These are phyloP conservation scores for Penicillium nucicola DNA, from an alignment of 495 filamentous ascomycete genomes.

Conservation along the genomic window DNA sequence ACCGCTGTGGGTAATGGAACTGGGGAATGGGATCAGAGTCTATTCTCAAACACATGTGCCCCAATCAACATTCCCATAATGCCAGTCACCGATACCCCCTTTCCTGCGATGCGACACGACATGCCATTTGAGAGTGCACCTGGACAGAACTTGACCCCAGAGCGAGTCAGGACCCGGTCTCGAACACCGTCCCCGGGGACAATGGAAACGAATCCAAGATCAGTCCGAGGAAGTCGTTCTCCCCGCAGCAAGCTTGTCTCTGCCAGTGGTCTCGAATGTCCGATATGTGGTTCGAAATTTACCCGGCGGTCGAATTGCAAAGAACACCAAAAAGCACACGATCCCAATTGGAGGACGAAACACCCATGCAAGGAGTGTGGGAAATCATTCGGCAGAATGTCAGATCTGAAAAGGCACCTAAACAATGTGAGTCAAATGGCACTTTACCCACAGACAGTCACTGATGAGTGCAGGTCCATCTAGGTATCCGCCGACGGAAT, in stretches of 20 bases:
- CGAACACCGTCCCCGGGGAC: neutral
- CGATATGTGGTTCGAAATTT: slow-evolving; percentile 75
- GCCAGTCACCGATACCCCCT: neutral
- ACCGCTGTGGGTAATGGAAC: neutral
- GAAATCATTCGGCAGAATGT: slow-evolving; percentile 56
- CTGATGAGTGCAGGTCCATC: slow-evolving; percentile 53
- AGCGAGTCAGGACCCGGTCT: neutral
- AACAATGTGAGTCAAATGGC: slow-evolving; percentile 59
- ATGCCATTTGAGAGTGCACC: neutral
- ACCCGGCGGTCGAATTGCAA: slow-evolving; percentile 88
- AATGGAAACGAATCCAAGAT: neutral
- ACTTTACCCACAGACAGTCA: neutral
- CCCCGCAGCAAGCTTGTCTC: slow-evolving; percentile 5
- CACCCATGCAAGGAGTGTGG: slow-evolving; percentile 64
- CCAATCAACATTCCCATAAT: neutral
- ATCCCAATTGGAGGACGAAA: slow-evolving; percentile 67
- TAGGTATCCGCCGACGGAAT: slow-evolving; percentile 37
- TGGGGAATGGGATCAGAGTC: slow-evolving; percentile 10
- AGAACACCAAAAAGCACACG: slow-evolving; percentile 86
- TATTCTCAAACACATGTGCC: neutral
- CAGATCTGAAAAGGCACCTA: slow-evolving; percentile 78
- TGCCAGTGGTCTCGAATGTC: slow-evolving; percentile 62
- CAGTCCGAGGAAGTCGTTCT: neutral
- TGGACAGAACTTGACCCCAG: neutral
- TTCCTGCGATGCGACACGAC: neutral